Base-by-base conservation (phyloP, 495 filamentous ascomycete genomes). In the Penicillium salamii region DNA sequence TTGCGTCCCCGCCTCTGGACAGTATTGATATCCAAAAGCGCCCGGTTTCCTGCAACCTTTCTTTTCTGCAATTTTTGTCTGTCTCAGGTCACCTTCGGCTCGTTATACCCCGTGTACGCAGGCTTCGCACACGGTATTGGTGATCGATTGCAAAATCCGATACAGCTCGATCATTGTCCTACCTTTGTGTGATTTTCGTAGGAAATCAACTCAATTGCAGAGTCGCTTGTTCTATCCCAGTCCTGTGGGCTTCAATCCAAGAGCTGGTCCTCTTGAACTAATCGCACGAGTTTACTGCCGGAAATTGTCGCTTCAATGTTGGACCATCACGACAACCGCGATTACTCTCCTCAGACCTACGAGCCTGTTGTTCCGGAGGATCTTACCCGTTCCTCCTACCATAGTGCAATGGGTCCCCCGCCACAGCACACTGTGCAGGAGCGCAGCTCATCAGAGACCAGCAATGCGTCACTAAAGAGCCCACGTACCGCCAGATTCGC, bases 401-500 rank as follows among this genome's bases (percentile, higher is more conserved):
- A 58, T 42, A 57, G 55, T 45, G 55, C 55, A 57, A 74, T 71
- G 70, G 59, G 58, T 8, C 45, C 55, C 9, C 40, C 41, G 24
- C 42, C 55, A 42, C 61, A 65, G 38, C 61, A 55, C 7, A 50
- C 59, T 8, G 50, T 52, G 28, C 57, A 46, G 49, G 58, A 57
- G 51, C 63, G 57, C 29, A 62, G 52, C 48, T 68, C 59, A 33
- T 69, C 69, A 7, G 71, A 74, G 39, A 69, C 65, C 13, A 65
- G 78, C 19, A 76, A 73, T 18, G 82, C 84, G 19, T 87, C 90
- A 14, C 70, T 95, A 39, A 90, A 86, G 71, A 78, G 86, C 21
- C 87, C 87, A 26, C 81, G 91, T 50, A 89, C 88, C 40, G 84
- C 91, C 53, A 87, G 91, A 52, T 96, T 96, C 61, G 89, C 89